Percentiles rank a stretch among this genome's conserved stretches.
Evolutionary conservation across 768 basidiomycete genomes (phyloP).

Genomic region (Rhodocollybia butyracea): DNA sequence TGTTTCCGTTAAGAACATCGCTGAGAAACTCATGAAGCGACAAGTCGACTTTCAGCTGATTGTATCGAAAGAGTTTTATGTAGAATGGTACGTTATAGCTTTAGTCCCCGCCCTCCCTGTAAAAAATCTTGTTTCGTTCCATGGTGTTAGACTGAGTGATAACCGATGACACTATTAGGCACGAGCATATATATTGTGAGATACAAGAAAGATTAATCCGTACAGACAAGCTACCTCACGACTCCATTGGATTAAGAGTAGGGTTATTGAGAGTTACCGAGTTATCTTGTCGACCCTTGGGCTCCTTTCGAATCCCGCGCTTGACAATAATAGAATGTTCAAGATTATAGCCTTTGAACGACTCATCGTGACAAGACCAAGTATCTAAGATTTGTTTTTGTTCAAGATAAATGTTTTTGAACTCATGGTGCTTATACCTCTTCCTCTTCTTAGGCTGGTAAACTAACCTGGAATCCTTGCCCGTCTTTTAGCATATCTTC

Average conservation of each 20-base stretch:
- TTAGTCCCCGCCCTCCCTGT: constrained; percentile 31
- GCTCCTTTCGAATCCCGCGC: constrained; percentile 44
- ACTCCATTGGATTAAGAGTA: constrained; percentile 19
- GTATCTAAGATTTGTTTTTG: constrained; percentile 54
- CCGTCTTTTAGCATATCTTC: constrained; percentile 37
- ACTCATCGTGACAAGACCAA: constrained; percentile 56
- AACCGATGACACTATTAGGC: constrained; percentile 49
- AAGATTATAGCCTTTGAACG: constrained; percentile 35
- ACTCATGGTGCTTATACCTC: constrained; percentile 47
- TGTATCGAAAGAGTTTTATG: constrained; percentile 46
- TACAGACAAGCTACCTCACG: constrained; percentile 35
- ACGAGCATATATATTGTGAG: constrained; percentile 43
- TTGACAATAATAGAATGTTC: constrained; percentile 32
- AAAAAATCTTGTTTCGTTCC: constrained; percentile 28
- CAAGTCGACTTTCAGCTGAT: constrained; percentile 37
- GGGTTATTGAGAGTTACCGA: constrained; percentile 23
- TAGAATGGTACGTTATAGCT: constrained; percentile 37
- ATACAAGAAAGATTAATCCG: constrained; percentile 34
- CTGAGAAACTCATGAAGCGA: constrained; percentile 35
- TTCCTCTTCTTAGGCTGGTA: too few relatives aligned
- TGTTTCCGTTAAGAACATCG: constrained; percentile 49
- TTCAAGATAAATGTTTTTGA: constrained; percentile 43
- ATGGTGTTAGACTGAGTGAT: too few relatives aligned
- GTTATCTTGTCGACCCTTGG: constrained; percentile 47
- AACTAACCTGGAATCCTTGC: too few relatives aligned